Conservation (phyloP, 106 monocot genomes). For the Dendrobium chrysotoxum region DNA sequence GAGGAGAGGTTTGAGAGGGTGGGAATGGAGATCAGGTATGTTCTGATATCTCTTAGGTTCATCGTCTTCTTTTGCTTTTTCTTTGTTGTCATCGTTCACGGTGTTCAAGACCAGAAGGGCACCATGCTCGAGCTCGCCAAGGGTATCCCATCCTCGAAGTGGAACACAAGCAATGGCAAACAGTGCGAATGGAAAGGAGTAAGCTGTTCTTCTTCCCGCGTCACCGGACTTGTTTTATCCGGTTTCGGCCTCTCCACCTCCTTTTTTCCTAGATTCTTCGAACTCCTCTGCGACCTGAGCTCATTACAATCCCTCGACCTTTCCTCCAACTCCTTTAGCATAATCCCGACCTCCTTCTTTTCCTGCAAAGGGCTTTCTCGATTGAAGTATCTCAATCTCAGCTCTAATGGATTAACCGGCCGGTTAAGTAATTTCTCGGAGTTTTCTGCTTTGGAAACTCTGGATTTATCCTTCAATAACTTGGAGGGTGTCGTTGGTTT, state of each 20-base stretch:
- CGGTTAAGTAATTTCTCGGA: not conserved
- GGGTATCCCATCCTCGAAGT: not conserved
- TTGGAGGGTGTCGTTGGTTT: not conserved
- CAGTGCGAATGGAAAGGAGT: constrained; percentile 8
- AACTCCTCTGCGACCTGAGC: not conserved
- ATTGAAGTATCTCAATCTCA: constrained; percentile 12
- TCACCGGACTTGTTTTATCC: constrained; percentile 2
- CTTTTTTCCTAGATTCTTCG: not conserved
- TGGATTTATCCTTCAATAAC: constrained; percentile 9
- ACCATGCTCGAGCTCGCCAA: not conserved
- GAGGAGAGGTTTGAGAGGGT: too few relatives aligned
- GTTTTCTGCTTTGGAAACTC: constrained; percentile 3
- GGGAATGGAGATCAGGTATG: too few relatives aligned
- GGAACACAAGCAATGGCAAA: not conserved
- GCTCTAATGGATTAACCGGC: not conserved
- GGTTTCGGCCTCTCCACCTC: constrained; percentile 4
- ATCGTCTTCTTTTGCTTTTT: too few relatives aligned
- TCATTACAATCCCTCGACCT: constrained; percentile 9
- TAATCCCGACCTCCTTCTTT: constrained; percentile 6
- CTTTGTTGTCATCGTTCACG: not conserved
- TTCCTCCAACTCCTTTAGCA: constrained; percentile 4
- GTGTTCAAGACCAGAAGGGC: not conserved
- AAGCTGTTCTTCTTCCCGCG: not conserved
- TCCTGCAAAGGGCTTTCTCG: constrained; percentile 10
- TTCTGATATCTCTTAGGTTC: too few relatives aligned